These are phyloP conservation scores for Plenodomus tracheiphilus DNA, from an alignment of 2,329 filamentous ascomycete species.

Conservation along the genomic window DNA sequence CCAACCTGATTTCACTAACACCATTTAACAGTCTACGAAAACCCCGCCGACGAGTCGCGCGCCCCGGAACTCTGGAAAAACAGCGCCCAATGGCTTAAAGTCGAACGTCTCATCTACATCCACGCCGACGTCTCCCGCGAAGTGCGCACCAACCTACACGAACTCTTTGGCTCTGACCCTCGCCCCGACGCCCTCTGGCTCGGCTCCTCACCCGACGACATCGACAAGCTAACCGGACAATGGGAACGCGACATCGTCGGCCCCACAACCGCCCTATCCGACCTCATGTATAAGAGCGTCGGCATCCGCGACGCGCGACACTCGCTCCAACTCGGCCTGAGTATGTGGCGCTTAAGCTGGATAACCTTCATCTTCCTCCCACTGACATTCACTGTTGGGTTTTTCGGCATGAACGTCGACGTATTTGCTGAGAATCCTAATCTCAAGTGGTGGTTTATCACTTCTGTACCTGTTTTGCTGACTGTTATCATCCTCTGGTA, in stretches of 20 bases:
- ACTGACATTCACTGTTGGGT: slow-evolving; percentile 54
- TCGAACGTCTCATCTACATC: slow-evolving; percentile 56
- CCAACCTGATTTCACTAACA: background rate
- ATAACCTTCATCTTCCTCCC: slow-evolving; percentile 77
- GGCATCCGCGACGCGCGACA: slow-evolving; percentile 57
- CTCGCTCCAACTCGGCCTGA: slow-evolving; percentile 53
- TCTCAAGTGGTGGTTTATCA: slow-evolving; percentile 50
- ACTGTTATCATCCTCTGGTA: slow-evolving; percentile 54
- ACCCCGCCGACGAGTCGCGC: slow-evolving; percentile 56
- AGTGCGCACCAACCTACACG: slow-evolving; percentile 48
- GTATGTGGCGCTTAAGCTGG: slow-evolving; percentile 62
- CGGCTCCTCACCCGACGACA: slow-evolving; percentile 44
- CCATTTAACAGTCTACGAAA: slow-evolving; percentile 50
- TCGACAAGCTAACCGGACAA: slow-evolving; percentile 52
- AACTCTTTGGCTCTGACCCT: slow-evolving; percentile 43
- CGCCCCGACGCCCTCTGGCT: slow-evolving; percentile 44
- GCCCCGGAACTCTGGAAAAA: slow-evolving; percentile 58
- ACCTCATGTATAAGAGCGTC: slow-evolving; percentile 58
- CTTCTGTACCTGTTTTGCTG: slow-evolving; percentile 51
- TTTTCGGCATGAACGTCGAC: slow-evolving; percentile 59
- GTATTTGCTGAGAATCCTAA: slow-evolving; percentile 39
- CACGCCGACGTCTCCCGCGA: slow-evolving; percentile 55
- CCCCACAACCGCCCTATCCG: slow-evolving; percentile 54
- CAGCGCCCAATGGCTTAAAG: slow-evolving; percentile 55
- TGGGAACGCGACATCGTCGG: slow-evolving; percentile 56